A percentile compares a stretch with the other conserved stretches of the same genome.
phyloP scores from a whole-genome alignment of 768 basidiomycete species.

The Pleurotus sapidus region DNA sequence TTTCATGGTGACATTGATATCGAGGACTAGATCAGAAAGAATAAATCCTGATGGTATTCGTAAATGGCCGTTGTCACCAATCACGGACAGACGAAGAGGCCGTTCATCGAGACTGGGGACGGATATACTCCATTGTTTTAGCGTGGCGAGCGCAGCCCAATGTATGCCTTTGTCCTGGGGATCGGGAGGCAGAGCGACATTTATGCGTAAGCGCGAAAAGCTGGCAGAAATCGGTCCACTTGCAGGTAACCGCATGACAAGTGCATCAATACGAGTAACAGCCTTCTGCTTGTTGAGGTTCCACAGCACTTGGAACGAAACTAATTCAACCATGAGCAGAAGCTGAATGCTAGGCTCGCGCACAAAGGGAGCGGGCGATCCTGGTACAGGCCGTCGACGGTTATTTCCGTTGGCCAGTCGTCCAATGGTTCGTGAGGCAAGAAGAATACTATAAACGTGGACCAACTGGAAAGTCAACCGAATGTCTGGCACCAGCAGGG shows the following conservation, averaged over 20 bases:
- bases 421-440: slow-evolving; percentile 52
- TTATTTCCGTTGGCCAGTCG: slow-evolving; percentile 25
- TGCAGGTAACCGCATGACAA: slow-evolving; percentile 23
- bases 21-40: slow-evolving; percentile 73
- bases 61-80: slow-evolving; percentile 66
- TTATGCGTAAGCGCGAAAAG: slow-evolving; percentile 50
- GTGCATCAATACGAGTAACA: slow-evolving; percentile 40
- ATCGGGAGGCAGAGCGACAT: slow-evolving; percentile 37
- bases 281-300: slow-evolving; percentile 47
- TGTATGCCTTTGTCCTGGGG: slow-evolving; percentile 29
- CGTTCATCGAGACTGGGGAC: slow-evolving; percentile 25
- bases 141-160: slow-evolving; percentile 74
- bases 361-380: slow-evolving; percentile 13
- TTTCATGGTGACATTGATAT: slow-evolving; percentile 67
- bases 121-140: slow-evolving; percentile 50
- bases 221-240: slow-evolving; percentile 20
- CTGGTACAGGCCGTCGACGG: slow-evolving; percentile 13
- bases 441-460: slow-evolving; percentile 66
- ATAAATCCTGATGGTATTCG: slow-evolving; percentile 79
- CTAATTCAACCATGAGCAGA: slow-evolving; percentile 29
- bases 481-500: slow-evolving; percentile 50
- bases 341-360: slow-evolving; percentile 21
- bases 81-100: slow-evolving; percentile 42
- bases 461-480: slow-evolving; percentile 55
- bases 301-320: slow-evolving; percentile 43